Base-by-base conservation (phyloP, 2,329 filamentous ascomycete genomes). In the Nakataea oryzae region DNA sequence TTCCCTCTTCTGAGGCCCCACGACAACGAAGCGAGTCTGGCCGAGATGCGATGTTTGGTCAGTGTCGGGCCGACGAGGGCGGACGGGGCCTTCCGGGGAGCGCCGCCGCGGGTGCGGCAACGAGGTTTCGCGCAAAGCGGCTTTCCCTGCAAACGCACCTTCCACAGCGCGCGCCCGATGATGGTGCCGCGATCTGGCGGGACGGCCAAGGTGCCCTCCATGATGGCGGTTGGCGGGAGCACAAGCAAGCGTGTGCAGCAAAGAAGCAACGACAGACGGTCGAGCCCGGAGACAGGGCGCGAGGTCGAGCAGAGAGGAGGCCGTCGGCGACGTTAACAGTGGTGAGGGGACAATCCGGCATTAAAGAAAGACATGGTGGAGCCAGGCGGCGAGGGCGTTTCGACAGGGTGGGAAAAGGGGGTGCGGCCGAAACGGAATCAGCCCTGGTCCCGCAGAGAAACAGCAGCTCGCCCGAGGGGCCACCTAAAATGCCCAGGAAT, bases 11-110 rank as follows among this genome's bases (percentile, higher is more conserved):
- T 73, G 65, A 62, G 70, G 69, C 62, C 83, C 83, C 62, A 86
- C 74, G 62, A 85, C 76, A 58, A 87, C 79, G 71, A 84, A 86
- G 72, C 85, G 84, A 69, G 79, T 68, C 84, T 87, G 69, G 58
- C 60, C 54, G 60, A 60, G 17, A 28, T 34, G 54, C 21, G n/a
- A 11, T 6, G 41, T 50, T 32, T 57, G 61, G 56, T 59, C 27
- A 56, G 29, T 24, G 41, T 6, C 12, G 41, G n/a, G 54, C 29
- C 34, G 26, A 1, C 56, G 13, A 58, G 41, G 21, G 7, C 41
- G 8, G 41, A n/a, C 1, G 11, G 9, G 2, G 41, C 41, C 5
- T 50, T 50, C 41, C 21, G 21, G 41, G 7, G 24, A 50, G 21
- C 17, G 41, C 41, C 41, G 41, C 41, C 7, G n/a, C 17, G 30